These are phyloP conservation scores for Thinopyrum elongatum DNA, from an alignment of 176 grass and related monocot species.

Conservation along the genomic window DNA sequence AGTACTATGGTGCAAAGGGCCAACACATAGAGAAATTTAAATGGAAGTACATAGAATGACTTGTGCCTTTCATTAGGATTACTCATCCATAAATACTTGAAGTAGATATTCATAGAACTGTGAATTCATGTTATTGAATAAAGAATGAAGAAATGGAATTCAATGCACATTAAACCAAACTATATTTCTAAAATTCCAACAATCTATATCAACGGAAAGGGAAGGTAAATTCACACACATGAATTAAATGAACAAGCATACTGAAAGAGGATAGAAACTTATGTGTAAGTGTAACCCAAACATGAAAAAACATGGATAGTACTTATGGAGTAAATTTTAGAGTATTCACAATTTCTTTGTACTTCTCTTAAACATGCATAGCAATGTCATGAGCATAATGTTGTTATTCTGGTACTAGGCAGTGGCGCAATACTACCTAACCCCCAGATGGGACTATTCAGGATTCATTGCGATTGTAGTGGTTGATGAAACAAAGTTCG, in stretches of 20 bases:
- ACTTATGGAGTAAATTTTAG: background rate
- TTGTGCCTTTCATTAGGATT: conserved; percentile 21
- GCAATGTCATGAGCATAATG: background rate
- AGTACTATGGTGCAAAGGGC: background rate
- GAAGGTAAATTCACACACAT: background rate
- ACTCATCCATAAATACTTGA: conserved; percentile 6
- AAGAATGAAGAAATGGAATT: background rate
- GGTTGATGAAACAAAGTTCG: conserved; percentile 12
- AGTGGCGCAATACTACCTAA: background rate
- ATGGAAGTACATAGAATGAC: background rate
- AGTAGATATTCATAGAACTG: conserved; percentile 3
- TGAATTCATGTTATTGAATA: conserved; percentile 5
- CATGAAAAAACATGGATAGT: conserved; percentile 2
- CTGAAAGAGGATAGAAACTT: background rate
- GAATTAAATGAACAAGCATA: conserved; percentile 6
- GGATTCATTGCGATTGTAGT: background rate
- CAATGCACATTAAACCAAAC: conserved; percentile 6
- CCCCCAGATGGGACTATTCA: background rate
- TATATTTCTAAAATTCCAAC: conserved; percentile 1
- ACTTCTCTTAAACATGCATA: conserved; percentile 2
- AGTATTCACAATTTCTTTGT: background rate
- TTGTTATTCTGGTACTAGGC: background rate
- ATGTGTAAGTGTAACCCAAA: background rate
- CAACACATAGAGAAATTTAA: conserved; percentile 32
- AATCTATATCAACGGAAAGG: background rate